Percentiles rank a stretch among this genome's conserved stretches.
These are phyloP conservation scores for Verbascum thapsus DNA, from an alignment of 257 asterid species.

Conservation along the genomic window DNA sequence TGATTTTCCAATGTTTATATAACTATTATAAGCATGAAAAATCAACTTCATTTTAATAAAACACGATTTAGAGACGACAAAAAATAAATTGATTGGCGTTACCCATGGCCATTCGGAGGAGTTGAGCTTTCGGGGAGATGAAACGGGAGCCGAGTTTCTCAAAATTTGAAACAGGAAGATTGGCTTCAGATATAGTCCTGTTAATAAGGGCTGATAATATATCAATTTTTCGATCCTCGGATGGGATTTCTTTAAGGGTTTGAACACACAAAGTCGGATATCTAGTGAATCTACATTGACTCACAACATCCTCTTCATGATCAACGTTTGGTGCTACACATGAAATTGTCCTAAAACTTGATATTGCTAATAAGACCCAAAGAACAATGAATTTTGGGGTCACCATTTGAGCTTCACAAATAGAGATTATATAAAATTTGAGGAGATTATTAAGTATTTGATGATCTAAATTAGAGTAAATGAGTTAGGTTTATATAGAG, in stretches of 20 bases:
- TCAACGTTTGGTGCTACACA: slow-evolving; percentile 17
- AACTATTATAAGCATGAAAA: no score
- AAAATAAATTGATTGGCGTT: no score
- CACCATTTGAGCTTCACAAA: slow-evolving; percentile 35
- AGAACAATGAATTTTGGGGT: slow-evolving; percentile 30
- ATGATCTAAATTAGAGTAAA: not conserved
- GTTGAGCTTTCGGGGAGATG: slow-evolving; percentile 53
- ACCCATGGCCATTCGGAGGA: slow-evolving; percentile 55
- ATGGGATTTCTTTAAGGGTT: slow-evolving; percentile 37
- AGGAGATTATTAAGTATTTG: not conserved
- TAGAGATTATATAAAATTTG: not conserved
- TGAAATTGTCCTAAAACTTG: slow-evolving; percentile 14
- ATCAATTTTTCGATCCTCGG: slow-evolving; percentile 32
- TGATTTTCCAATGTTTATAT: no score
- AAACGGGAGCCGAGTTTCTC: slow-evolving; percentile 46
- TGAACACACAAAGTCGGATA: slow-evolving; percentile 60
- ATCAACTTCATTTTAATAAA: no score
- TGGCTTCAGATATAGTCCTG: slow-evolving; percentile 44
- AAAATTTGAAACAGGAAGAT: slow-evolving; percentile 48
- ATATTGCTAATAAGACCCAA: slow-evolving; percentile 22
- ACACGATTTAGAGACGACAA: not conserved
- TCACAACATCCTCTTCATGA: slow-evolving; percentile 24
- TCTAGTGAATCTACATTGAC: slow-evolving; percentile 62
- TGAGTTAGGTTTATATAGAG: slow-evolving; percentile 31
- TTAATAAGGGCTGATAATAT: slow-evolving; percentile 51